Base-by-base conservation (phyloP, 2,329 filamentous ascomycete species). In the Elsinoe arachidis region DNA sequence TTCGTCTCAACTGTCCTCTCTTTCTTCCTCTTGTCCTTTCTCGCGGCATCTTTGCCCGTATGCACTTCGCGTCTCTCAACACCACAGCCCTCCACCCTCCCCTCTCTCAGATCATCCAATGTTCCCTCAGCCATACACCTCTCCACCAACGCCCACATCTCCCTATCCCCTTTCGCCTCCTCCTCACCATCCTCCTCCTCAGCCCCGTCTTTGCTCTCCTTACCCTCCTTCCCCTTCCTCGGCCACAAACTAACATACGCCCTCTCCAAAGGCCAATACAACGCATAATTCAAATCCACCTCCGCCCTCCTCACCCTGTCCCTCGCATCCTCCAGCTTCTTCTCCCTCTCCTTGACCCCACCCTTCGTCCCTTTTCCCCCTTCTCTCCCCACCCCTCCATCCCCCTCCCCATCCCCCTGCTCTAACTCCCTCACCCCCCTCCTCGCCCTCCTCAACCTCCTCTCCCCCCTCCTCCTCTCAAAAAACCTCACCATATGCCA, bases 401-500 rank as follows among this genome's bases (percentile, higher is more conserved):
- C 52, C 14, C 43, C 59, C 21, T 57, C 69, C 37, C 80, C 85
- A 1, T 78, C 75, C 0, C 75, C 67, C 35, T 80, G 77, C 55
- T 76, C 74, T 14, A 76, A 70, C 46, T 76, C 69, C n/a, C 78
- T 72, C 38, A 88, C 72, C 61, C 79, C 79, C 65, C 81, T 82
- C 64, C 76, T 74, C 52, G 87, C 74, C 65, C 84, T 81, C 69
- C 86, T 90, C 55, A 83, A 74, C 41, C 83, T 76, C 58, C 86
- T 78, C 53, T 78, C 79, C 26, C 86, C 86, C 70, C 89, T 90
- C 71, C 88, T 85, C 49, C 86, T 80, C 87, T 88, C 88, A 71
- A 92, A 92, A 69, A 93, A 93, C 26, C 88, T 78, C 53, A 92
- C 82, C 81, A 89, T 91, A 69, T 92, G 88, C 65, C 90, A 93